Evolutionary conservation across 192 early-diverging fungal species (phyloP), one percentile per base, ranked within the genome.

Genomic region (Podila horticola): DNA sequence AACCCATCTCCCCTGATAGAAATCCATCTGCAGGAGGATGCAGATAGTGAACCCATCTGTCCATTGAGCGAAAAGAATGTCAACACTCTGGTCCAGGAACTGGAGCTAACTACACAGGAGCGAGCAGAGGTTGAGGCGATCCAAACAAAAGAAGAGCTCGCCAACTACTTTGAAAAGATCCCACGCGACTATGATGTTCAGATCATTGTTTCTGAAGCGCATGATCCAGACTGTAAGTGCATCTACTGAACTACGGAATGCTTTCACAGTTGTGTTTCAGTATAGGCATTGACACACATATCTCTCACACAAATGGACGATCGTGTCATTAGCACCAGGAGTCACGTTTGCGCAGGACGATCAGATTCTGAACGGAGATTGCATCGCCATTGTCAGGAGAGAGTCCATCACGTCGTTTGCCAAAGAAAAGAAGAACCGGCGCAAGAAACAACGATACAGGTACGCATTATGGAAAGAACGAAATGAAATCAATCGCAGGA

Each of bases 161-260:
- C 63, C 2, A 17, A 19, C 15, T 76, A 76, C 31, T 71, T 76
- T 60, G 68, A 70, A 60, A 76, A 76, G 0, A 33, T 76, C 19
- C 74, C 67, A 5, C 67, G 74, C 13, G 64, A 76, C 33, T 76
- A 76, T 51, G 74, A 76, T 66, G 68, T 76, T 48, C 63, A 65
- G 33, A 70, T 76, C 48, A 61, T 76, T 24, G 55, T 66, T 4
- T 59, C 63, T 6, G n/a, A 55, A 10, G 57, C 64, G 17, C 22
- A 66, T 2, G 19, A 11, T 4, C 74, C 74, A 57, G 74, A 76
- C 5, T 76, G 74, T 76, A 70, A 69, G 57, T 24, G 6, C 17
- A 10, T 55, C 52, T 17, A 19, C 41, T 45, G 41, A 8, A 24
- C n/a, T 17, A 9, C n/a, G 24, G 24, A n/a, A 24, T 55, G n/a